phyloP scores from a whole-genome alignment of 305 asterid species.

The Fraxinus angustifolia region DNA sequence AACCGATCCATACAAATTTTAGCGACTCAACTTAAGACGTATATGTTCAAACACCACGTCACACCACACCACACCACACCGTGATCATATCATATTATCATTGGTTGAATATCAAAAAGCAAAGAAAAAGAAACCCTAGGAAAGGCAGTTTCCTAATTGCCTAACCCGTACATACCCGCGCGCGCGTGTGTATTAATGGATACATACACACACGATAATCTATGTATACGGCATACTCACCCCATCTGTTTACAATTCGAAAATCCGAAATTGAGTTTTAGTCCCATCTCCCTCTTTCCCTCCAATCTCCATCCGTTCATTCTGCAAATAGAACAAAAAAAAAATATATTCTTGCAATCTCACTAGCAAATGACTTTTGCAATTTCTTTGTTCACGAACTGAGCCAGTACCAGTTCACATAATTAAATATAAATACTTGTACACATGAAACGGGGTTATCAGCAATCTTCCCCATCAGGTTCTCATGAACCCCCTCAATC shows the following conservation, averaged over 20 bases:
- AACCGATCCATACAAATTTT: too few species aligned
- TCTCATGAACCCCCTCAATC: constrained; percentile 74
- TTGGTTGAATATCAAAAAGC: neutral
- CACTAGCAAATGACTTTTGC: neutral
- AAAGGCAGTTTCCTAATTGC: neutral
- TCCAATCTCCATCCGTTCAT: neutral
- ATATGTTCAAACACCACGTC: too few species aligned
- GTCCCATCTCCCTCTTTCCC: neutral
- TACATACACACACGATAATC: neutral
- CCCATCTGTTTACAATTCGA: neutral
- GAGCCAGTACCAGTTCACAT: neutral
- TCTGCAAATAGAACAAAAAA: neutral
- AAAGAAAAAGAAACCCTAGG: neutral
- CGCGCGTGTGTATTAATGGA: neutral
- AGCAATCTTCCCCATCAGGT: constrained; percentile 70
- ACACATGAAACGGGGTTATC: constrained; percentile 76
- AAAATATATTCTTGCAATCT: neutral
- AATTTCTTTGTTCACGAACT: neutral
- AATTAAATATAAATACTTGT: neutral
- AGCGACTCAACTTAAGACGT: too few species aligned
- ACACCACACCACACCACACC: too few species aligned
- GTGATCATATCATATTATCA: too few species aligned
- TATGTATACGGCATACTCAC: neutral
- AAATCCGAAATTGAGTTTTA: neutral
- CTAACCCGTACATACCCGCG: neutral